These are phyloP conservation scores for Dipteronia sinensis DNA, from an alignment of 345 rosid genomes.

Conservation along the genomic window DNA sequence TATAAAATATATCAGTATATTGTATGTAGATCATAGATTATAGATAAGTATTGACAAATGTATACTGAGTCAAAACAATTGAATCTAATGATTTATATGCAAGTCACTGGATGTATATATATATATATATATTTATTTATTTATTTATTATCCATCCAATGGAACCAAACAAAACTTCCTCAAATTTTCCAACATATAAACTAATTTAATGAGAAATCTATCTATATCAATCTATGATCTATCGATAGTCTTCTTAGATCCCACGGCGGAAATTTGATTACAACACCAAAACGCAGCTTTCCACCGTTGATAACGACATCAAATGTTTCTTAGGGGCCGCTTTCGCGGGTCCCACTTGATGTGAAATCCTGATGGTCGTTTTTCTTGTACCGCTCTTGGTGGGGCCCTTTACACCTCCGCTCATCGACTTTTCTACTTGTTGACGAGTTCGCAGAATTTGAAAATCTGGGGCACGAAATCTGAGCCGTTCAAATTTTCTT, in stretches of 20 bases:
- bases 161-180: background rate
- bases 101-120: too few species aligned
- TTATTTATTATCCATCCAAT: too few species aligned
- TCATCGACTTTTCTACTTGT: background rate
- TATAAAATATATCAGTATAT: too few species aligned
- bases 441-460: conserved; percentile 1
- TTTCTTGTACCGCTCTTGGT: too few species aligned
- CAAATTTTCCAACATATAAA: background rate
- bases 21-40: too few species aligned
- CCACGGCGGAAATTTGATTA: background rate
- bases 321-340: background rate
- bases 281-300: background rate
- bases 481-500: background rate
- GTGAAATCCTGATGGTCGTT: background rate
- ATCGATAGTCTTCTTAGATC: background rate
- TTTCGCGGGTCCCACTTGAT: conserved; percentile 9
- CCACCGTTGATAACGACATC: conserved; percentile 3
- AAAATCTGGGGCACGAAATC: background rate
- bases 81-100: too few species aligned
- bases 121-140: too few species aligned
- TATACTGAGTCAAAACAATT: too few species aligned
- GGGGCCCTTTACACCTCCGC: too few species aligned
- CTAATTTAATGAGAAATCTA: background rate
- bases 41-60: too few species aligned
- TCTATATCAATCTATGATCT: background rate